A percentile compares a stretch with the other conserved stretches of the same genome.
Evolutionary conservation across 352 stramenopile species (phyloP).

Genomic region (Globisporangium emineosum): DNA sequence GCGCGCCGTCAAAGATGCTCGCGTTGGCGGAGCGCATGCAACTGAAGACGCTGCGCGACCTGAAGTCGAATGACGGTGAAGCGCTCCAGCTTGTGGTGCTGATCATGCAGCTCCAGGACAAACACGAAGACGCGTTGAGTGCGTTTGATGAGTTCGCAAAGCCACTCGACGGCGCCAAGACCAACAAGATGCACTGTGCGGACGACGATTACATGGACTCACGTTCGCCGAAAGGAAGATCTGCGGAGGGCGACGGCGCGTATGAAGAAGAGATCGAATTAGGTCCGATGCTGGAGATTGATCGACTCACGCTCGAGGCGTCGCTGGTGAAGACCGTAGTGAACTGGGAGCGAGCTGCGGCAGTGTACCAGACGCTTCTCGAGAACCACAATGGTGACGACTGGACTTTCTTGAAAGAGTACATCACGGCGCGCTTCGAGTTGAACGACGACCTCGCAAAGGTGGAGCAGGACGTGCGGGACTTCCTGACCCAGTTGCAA

Average conservation of each 20-base stretch:
- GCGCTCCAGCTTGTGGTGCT: constrained; percentile 64
- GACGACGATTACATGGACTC: constrained; percentile 5
- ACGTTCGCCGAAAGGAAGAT: constrained; percentile 35
- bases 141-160: constrained; percentile 72
- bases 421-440: constrained; percentile 50
- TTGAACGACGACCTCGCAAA: constrained; percentile 24
- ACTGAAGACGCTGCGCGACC: constrained; percentile 66
- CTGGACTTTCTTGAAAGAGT: constrained; percentile 77
- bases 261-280: constrained; percentile 85
- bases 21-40: constrained; percentile 78
- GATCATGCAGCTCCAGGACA: constrained; percentile 73
- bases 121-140: constrained; percentile 55
- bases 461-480: constrained; percentile 30
- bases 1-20: constrained; percentile 70
- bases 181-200: constrained; percentile 9
- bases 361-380: constrained; percentile 57
- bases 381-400: constrained; percentile 77
- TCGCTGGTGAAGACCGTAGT: constrained; percentile 47
- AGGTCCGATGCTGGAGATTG: constrained; percentile 78
- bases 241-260: constrained; percentile 62
- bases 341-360: constrained; percentile 49
- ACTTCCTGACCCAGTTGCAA: constrained; percentile 45
- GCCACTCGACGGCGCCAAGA: constrained; percentile 18
- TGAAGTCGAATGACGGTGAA: constrained; percentile 58
- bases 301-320: constrained; percentile 66